These are phyloP conservation scores for Calamus simplicifolius DNA, from an alignment of 176 grass and related monocot species.

Conservation along the genomic window DNA sequence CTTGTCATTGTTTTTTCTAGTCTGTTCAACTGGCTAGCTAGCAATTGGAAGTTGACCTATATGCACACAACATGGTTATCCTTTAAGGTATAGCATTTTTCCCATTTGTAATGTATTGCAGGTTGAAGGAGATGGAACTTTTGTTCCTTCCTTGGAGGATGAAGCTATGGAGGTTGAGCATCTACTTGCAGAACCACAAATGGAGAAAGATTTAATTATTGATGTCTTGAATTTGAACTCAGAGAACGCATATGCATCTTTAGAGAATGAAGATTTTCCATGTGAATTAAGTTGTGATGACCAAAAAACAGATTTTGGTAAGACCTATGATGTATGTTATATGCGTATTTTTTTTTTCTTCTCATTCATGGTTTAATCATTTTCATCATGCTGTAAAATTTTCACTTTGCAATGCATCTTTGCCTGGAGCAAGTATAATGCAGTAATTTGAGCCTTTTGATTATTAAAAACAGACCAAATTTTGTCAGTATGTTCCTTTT, in stretches of 20 bases:
- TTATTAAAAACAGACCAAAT: too few species aligned
- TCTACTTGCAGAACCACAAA: constrained; percentile 16
- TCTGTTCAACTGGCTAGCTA: too few species aligned
- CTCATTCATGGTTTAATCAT: not conserved
- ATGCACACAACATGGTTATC: too few species aligned
- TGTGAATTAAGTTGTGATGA: not conserved
- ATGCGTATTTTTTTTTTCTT: not conserved
- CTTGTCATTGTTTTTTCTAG: too few species aligned
- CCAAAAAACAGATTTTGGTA: constrained; percentile 17
- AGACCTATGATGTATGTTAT: not conserved
- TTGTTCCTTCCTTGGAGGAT: not conserved
- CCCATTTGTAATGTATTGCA: not conserved
- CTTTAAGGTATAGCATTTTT: not conserved
- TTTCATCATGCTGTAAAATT: not conserved
- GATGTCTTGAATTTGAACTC: constrained; percentile 10
- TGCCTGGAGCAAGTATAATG: too few species aligned
- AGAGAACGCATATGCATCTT: not conserved
- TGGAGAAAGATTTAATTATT: constrained; percentile 10
- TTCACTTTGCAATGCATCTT: too few species aligned
- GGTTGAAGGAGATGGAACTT: not conserved
- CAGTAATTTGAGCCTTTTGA: too few species aligned
- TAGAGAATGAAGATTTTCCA: constrained; percentile 9
- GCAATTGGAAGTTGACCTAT: too few species aligned
- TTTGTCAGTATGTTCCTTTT: too few species aligned
- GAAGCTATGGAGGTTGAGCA: constrained; percentile 10